Evolutionary conservation across 805 yeast genomes (phyloP), one percentile per base, ranked within the genome.

Genomic region (Zygosaccharomyces siamensis): DNA sequence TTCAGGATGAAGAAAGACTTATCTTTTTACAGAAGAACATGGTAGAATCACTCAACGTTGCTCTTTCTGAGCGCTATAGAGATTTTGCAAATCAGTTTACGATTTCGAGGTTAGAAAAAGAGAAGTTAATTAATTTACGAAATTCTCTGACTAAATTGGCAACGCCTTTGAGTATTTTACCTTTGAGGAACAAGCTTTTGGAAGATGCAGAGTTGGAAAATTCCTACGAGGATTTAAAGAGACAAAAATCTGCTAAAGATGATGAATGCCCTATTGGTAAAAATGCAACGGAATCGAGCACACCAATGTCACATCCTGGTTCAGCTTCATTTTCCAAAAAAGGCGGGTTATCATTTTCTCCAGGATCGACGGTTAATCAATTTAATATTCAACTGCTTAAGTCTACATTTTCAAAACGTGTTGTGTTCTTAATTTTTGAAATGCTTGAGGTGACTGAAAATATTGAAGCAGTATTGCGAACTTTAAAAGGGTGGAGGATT

Each of bases 51-150:
- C 55, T 72, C 2, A 65, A 60, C 46, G 55, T 73, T 1, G 55
- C 53, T 4, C 57, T 75, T 3, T 67, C 79, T 0, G 74, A 73
- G 45, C 62, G 63, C 10, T 72, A 69, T 47, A 66, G 79, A 53
- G 79, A 75, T 48, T 72, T 70, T 49, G 57, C 68, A 8, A 73
- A 72, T 54, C 76, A 73, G 39, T 42, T 69, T 18, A 66, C 72
- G 21, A 36, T 76, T 5, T 62, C 75, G 0, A 59, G 61, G 4
- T 67, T 72, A 48, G 49, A 66, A 16, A 62, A 57, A 31, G 59
- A 53, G 16, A 64, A 65, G 26, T 55, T 75, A 36, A 63, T 69
- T 45, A 53, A 50, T 1, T 56, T 75, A 11, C 67, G 79, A 60
- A 76, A 75, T 58, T 58, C 64, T n/a, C 46, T 75, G 20, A 76